Percentiles rank a stretch among this genome's conserved stretches.
Evolutionary conservation across 768 basidiomycete species (phyloP).

Genomic region (Trametopsis cervina): DNA sequence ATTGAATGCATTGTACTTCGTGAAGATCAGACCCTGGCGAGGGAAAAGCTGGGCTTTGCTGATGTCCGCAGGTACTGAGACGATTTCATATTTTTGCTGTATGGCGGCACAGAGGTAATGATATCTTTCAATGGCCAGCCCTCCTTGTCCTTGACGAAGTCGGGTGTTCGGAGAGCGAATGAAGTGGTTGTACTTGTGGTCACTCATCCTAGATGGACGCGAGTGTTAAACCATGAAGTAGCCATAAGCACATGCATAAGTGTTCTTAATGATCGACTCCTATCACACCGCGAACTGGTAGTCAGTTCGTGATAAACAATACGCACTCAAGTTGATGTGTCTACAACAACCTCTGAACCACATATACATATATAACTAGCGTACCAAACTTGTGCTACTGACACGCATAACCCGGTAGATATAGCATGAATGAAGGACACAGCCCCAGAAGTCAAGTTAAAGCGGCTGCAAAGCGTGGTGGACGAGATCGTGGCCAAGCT

Average conservation of each 20-base stretch:
- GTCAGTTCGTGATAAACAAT: not conserved
- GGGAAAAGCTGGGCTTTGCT: not conserved
- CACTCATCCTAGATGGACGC: not conserved
- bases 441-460: not conserved
- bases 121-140: not conserved
- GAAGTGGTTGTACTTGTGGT: not conserved
- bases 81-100: not conserved
- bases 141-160: conserved; percentile 2
- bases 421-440: too few species aligned
- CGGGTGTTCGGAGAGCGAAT: not conserved
- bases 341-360: too few species aligned
- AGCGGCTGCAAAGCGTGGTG: not conserved
- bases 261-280: not conserved
- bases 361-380: too few species aligned
- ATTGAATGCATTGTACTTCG: conserved; percentile 2
- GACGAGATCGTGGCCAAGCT: not conserved
- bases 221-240: not conserved
- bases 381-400: too few species aligned
- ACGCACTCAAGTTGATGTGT: not conserved
- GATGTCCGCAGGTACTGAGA: conserved; percentile 1
- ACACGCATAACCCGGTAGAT: too few species aligned
- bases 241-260: not conserved
- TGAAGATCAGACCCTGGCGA: conserved; percentile 7
- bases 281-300: not conserved
- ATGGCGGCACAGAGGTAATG: conserved; percentile 10